Conservation (phyloP, 257 asterid species). For the Echium plantagineum region DNA sequence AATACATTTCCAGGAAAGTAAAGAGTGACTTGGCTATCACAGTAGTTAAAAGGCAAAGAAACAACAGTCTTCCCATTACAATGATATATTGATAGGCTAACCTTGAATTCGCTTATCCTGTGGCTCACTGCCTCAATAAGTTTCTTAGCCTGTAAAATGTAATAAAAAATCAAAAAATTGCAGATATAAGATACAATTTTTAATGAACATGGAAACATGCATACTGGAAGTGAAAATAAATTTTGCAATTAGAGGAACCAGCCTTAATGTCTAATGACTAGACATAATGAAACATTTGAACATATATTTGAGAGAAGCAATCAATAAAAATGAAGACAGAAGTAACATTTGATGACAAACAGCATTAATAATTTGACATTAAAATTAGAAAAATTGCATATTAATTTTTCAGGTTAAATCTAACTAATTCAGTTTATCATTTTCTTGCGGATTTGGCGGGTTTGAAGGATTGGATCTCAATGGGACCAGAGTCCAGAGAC, state of each 20-base stretch:
- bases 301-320: too few species aligned
- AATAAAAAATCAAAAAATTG: slow-evolving; percentile 13
- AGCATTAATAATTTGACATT: background rate
- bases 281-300: too few species aligned
- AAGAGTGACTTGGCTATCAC: background rate
- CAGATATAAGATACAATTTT: background rate
- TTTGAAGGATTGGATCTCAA: too few species aligned
- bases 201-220: background rate
- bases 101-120: slow-evolving; percentile 45
- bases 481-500: too few species aligned
- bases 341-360: background rate
- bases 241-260: too few species aligned
- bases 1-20: too few species aligned
- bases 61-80: background rate
- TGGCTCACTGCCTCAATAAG: slow-evolving; percentile 41
- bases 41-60: background rate
- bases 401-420: background rate
- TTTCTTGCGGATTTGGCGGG: too few species aligned
- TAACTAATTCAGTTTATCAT: too few species aligned
- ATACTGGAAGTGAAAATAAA: background rate
- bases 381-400: background rate
- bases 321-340: background rate
- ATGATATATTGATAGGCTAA: slow-evolving; percentile 13
- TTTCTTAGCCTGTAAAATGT: slow-evolving; percentile 43
- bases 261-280: too few species aligned